Base-by-base conservation (phyloP, 257 asterid genomes). In the Fraxinus quadrangulata region DNA sequence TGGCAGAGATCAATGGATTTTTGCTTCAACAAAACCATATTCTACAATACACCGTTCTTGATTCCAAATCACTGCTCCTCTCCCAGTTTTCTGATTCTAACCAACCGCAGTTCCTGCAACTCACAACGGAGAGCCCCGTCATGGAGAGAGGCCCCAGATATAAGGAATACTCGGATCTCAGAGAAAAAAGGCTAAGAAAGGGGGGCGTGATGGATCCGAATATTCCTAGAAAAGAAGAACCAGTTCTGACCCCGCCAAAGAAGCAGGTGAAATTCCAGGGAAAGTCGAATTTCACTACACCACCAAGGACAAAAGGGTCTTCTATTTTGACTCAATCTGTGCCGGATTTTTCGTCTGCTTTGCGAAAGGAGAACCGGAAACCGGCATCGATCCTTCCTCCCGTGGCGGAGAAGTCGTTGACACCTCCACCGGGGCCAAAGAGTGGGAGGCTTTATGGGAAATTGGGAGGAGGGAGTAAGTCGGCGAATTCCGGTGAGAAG, bases 331-430 rank as follows among this genome's bases (percentile, higher is more conserved):
- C 96, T 2, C 98, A 94, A 24, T 92, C 99, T 0, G 97, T 93
- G 69, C 98, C 97, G 30, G 97, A 95, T 75, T 93, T 95, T 85
- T 87, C 98, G 9, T 85, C 94, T 1, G 90, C 86, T 1, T 59
- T 92, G 84, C 77, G 97, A 81, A 95, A 95, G 81, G 99, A 93
- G 87, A 95, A 95, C 51, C 86, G 98, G 84, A 95, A 84, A 80
- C 99, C 98, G 33, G 45, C 78, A 16, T 73, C 68, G 14, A 65
- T 79, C 30, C 81, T 80, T 74, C 87, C 94, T 5, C 88, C 94
- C 1, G 19, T 78, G 85, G 82, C 77, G 84, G 91, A 89, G 84
- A 83, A 86, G 79, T 83, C 89, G 34, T 11, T 81, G 59, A 89
- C 97, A 26, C 92, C 98, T 54, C 86, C 89, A 51, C 75, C 77